A percentile compares a stretch with the other conserved stretches of the same genome.
These are phyloP conservation scores for Flaveria robusta DNA, from an alignment of 129 eudicot genomes.

Conservation along the genomic window DNA sequence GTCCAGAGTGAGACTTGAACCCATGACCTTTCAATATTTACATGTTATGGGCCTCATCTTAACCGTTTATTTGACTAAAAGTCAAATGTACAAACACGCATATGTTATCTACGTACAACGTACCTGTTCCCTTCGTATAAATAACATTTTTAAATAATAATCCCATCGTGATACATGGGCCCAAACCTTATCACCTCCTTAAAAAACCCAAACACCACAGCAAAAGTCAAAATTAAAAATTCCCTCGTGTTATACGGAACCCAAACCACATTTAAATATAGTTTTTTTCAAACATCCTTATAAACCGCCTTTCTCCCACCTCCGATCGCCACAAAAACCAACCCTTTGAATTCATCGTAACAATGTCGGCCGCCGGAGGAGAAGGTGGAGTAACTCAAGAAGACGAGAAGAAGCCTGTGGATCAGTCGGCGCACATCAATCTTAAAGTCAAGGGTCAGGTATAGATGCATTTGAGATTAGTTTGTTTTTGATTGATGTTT, in stretches of 20 bases:
- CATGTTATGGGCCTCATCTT: too few species aligned
- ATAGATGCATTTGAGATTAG: background rate
- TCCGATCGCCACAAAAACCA: background rate
- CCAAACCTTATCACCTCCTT: background rate
- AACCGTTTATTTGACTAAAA: too few species aligned
- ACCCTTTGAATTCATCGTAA: background rate
- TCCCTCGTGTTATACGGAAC: conserved; percentile 41
- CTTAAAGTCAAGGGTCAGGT: conserved; percentile 82
- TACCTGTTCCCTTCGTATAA: background rate
- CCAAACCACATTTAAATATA: conserved; percentile 43
- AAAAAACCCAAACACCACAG: background rate
- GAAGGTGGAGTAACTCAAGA: conserved; percentile 35
- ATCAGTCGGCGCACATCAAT: conserved; percentile 55
- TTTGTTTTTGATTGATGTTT: background rate
- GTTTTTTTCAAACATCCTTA: conserved; percentile 31
- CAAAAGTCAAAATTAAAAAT: conserved; percentile 30
- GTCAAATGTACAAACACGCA: too few species aligned
- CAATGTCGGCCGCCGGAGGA: conserved; percentile 43
- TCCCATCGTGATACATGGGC: background rate
- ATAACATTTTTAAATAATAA: too few species aligned
- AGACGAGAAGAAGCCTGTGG: conserved; percentile 61
- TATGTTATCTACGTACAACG: too few species aligned
- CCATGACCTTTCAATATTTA: too few species aligned
- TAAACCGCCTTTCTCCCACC: conserved; percentile 33
- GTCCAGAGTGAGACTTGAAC: too few species aligned